phyloP scores from a whole-genome alignment of 2,329 filamentous ascomycete genomes.

The Dactylonectria macrodidyma region DNA sequence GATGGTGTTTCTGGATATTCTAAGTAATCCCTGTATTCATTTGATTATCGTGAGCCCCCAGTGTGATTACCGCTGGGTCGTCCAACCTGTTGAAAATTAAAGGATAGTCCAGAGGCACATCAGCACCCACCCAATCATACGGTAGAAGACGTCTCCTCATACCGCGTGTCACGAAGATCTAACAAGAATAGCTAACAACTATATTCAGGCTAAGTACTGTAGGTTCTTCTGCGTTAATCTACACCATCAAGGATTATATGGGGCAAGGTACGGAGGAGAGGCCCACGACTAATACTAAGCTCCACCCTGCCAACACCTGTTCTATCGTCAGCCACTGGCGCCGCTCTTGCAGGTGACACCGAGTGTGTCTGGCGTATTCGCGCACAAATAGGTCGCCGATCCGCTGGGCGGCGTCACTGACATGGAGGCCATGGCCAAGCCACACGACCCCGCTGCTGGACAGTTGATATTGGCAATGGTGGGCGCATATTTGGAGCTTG shows the following conservation, averaged over 20 bases:
- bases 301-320: not conserved
- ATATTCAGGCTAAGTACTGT: no score
- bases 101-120: no score
- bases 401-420: not conserved
- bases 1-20: not conserved
- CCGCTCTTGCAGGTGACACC: not conserved
- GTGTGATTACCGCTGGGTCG: no score
- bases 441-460: slow-evolving; percentile 1
- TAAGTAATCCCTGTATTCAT: not conserved
- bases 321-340: not conserved
- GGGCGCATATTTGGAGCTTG: slow-evolving; percentile 11
- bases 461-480: slow-evolving; percentile 1
- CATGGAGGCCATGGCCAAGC: not conserved
- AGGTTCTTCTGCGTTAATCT: no score
- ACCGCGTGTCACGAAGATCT: no score
- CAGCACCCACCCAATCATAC: no score
- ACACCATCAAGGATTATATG: no score
- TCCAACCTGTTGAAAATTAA: no score
- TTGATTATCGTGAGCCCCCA: no score
- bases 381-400: not conserved
- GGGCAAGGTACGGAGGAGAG: no score
- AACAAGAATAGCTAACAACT: no score
- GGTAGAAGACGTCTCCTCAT: no score
- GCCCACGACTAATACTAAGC: not conserved
- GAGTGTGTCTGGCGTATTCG: not conserved